phyloP scores from a whole-genome alignment of 768 basidiomycete genomes.

The Epithele typhae region DNA sequence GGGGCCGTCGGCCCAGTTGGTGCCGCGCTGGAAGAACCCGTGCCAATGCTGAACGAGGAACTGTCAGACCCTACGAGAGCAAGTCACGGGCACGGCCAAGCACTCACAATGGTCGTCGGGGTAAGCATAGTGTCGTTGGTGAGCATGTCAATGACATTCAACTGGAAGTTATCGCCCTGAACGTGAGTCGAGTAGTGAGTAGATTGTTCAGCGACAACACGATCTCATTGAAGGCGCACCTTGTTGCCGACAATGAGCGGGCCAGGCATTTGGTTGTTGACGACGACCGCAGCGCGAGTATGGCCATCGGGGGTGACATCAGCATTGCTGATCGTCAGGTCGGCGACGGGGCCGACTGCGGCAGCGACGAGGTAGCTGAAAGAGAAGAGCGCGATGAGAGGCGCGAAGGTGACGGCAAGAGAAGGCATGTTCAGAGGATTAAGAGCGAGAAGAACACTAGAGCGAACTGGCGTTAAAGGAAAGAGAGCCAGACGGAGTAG shows the following conservation, averaged over 20 bases:
- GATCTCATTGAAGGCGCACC: constrained; percentile 7
- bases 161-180: constrained; percentile 20
- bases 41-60: constrained; percentile 37
- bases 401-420: not conserved
- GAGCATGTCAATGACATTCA: constrained; percentile 21
- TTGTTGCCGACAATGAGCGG: constrained; percentile 21
- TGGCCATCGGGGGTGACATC: constrained; percentile 30
- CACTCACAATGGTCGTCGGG: constrained; percentile 19
- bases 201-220: not conserved
- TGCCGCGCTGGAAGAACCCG: constrained; percentile 41
- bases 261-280: constrained; percentile 19
- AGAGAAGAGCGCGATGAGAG: constrained; percentile 3
- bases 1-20: constrained; percentile 43
- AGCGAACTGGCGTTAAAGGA: not conserved
- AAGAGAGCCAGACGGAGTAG: not conserved
- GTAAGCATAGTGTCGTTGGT: constrained; percentile 16
- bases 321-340: constrained; percentile 23
- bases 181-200: not conserved
- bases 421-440: constrained; percentile 5
- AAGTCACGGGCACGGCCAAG: not conserved
- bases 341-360: constrained; percentile 22
- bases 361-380: constrained; percentile 5
- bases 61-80: not conserved
- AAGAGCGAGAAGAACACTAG: not conserved
- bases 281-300: constrained; percentile 17